Conservation (phyloP, 768 basidiomycete species). For the Pleurotus eryngii region DNA sequence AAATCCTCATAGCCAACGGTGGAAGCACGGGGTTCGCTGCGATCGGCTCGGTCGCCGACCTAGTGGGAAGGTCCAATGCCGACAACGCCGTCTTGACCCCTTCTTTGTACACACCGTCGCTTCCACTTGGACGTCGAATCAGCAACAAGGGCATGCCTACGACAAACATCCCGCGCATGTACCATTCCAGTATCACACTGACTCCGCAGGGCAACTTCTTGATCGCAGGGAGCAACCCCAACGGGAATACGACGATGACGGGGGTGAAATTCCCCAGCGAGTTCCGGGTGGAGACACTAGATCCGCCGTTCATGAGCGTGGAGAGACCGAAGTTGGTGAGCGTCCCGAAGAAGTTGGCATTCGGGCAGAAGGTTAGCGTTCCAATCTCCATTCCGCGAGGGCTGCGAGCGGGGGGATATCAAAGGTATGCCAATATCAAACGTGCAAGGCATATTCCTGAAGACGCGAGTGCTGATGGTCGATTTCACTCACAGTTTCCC, state of each 20-base stretch:
- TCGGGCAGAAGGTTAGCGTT: constrained; percentile 29
- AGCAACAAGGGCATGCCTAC: constrained; percentile 28
- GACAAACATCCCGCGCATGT: constrained; percentile 26
- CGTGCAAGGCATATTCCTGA: background rate
- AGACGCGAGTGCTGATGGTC: background rate
- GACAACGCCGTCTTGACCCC: constrained; percentile 37
- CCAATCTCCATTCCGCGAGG: constrained; percentile 25
- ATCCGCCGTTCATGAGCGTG: constrained; percentile 29
- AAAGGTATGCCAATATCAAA: background rate
- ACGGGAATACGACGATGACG: constrained; percentile 20
- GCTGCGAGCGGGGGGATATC: constrained; percentile 17
- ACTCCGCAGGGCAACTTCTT: constrained; percentile 24
- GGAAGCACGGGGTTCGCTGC: constrained; percentile 30
- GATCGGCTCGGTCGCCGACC: constrained; percentile 18
- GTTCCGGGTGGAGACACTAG: constrained; percentile 26
- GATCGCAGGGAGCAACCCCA: constrained; percentile 28
- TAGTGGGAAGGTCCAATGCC: constrained; percentile 41
- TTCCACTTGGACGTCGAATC: constrained; percentile 30
- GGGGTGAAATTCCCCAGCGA: constrained; percentile 12
- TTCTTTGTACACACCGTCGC: constrained; percentile 36
- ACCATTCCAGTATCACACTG: constrained; percentile 32
- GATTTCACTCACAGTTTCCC: constrained; percentile 19
- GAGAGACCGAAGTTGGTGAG: constrained; percentile 17
- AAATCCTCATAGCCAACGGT: constrained; percentile 48
- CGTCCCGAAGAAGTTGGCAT: constrained; percentile 26